Base-by-base conservation (phyloP, 345 rosid genomes). In the Mercurialis annua region DNA sequence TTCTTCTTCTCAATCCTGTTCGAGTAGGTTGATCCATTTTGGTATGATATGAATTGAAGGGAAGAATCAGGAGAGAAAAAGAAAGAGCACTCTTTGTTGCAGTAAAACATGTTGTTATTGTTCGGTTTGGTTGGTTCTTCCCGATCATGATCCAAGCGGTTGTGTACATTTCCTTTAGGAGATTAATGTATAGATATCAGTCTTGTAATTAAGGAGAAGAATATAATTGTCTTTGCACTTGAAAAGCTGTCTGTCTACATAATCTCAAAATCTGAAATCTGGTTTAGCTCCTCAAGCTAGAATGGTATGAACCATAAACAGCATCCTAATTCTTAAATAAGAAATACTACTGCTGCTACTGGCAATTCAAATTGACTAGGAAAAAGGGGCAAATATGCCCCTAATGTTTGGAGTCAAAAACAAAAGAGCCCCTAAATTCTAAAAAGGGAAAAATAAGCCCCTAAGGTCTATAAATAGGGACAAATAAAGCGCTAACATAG, bases 61-160 rank as follows among this genome's bases (percentile, higher is more conserved):
- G 83, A 73, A 72, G 82, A 77, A 73, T 68, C 78, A 54, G 74
- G 83, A 66, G 65, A 51, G 74, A 63, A 54, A 64, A 3, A 44
- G 79, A 66, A 71, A 42, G 70, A 75, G 74, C 62, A 12, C 64
- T 69, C 23, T 33, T n/a, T 43, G 62, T 58, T 48, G 58, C 31
- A 23, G 59, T 52, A 5, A 24, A n/a, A 36, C 30, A 58, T 71
- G 63, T 12, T 26, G 33, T 20, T n/a, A n/a, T n/a, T n/a, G n/a
- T n/a, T n/a, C n/a, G n/a, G 59, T 75, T 65, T 27, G 2, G 11
- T 52, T 65, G 76, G 74, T 76, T 78, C 81, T 78, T 78, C 83
- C 83, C 75, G 71, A 78, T 81, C 83, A 40, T 66, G 66, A 75
- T 67, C 81, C 81, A 74, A 76, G 87, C 80, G 73, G 66, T 64